Evolutionary conservation across 2,329 filamentous ascomycete genomes (phyloP), one percentile per base, ranked within the genome.

Genomic region (Cordyceps militaris): DNA sequence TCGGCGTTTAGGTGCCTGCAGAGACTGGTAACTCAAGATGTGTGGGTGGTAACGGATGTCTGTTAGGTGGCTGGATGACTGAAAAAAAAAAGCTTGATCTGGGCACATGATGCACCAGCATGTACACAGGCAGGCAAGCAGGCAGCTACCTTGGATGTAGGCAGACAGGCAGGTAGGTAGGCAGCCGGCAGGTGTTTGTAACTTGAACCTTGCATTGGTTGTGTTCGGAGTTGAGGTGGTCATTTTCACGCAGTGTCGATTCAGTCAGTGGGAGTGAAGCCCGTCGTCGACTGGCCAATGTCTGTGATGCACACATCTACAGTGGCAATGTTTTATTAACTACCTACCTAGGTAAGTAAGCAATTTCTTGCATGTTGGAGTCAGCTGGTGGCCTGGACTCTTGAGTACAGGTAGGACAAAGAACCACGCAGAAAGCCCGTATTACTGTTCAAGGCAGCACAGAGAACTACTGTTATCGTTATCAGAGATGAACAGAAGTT

Each of bases 31-130:
- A 23, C 21, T 42, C 28, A 32, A 13, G 9, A 10, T 47, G 36
- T 16, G 10, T 34, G 28, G 9, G 40, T 54, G 26, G 51, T 30
- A 54, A 19, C n/a, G 24, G 38, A 26, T 53, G 50, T 13, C 40
- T 52, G 49, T 21, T 52, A n/a, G 49, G 34, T 43, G 24, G 49
- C 23, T 30, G 44, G 26, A 19, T 23, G 28, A 10, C 1, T 14
- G 7, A 4, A 14, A 16, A 21, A 30, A 38, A n/a, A 52, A 52
- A 52, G 24, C 49, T 51, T 52, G 38, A 34, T 32, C 24, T 32
- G n/a, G 42, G 52, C 52, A 55, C 52, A 55, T 55, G 52, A 55
- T 55, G 52, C 30, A 21, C 8, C 13, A n/a, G 36, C 24, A 13
- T 42, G 40, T 42, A 8, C 2, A 3, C 3, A 24, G 38, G n/a